Base-by-base conservation (phyloP, 208 protist genomes). In the Blastocrithidia nonstop region DNA sequence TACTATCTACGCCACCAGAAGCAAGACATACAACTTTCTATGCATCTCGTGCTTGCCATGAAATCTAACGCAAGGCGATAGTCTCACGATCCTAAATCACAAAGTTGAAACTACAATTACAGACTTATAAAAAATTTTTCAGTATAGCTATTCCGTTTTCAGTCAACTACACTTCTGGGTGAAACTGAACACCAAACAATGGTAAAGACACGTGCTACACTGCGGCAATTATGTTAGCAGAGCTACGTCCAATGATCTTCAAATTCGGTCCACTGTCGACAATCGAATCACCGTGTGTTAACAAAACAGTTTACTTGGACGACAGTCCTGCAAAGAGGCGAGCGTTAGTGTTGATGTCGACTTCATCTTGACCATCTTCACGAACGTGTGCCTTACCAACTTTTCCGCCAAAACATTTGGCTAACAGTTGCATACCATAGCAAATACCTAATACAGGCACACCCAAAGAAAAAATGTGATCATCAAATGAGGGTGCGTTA, bases 1-100 rank as follows among this genome's bases (percentile, higher is more conserved):
- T 93, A 33, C 83, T 96, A 78, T 98, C 97, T 9, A 99, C 97
- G 28, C 97, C 97, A 48, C 97, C 97, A 9, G 80, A 95, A n/a
- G 96, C 92, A n/a, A 96, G 79, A 48, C 93, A 93, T 8, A 98
- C 66, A 2, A 97, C 93, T 44, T 88, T 83, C 53, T 96, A 74
- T 11, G 78, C 79, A 26, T 64, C 33, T 6, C 80, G 71, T 9
- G 95, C 92, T 7, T 61, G 71, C 11, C 86, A 66, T 19, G 67
- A 65, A 46, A 98, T 98, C 45, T 95, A 47, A 2, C 67, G 59
- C 33, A 98, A 67, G 6, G 90, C 92, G 6, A 68, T 59, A 19
- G 78, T 56, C 55, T 97, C 85, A 22, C 94, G 75, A 53, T 89
- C 77, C 42, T 88, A 78, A 50, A 95, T 76, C 6, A 75, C 84